Conservation (phyloP, 2,329 filamentous ascomycete species). For the Colletotrichum lentis region DNA sequence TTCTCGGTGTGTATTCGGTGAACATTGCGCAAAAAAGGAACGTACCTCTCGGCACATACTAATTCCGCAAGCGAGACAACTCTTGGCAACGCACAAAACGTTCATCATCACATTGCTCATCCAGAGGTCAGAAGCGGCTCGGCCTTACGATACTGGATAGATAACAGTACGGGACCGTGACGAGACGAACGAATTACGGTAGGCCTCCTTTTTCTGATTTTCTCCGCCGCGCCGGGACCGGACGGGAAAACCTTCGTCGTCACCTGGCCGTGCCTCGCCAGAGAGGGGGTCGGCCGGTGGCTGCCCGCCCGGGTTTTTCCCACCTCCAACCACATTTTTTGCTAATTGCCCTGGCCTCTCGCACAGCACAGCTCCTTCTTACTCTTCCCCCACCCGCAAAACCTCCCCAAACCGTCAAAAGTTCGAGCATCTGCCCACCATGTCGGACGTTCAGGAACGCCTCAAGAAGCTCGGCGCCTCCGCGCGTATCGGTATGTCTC, state of each 20-base stretch:
- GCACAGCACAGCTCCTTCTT: slow-evolving; percentile 33
- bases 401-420: slow-evolving; percentile 29
- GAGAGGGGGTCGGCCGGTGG: slow-evolving; percentile 16
- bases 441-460: slow-evolving; percentile 66
- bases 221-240: neutral
- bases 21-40: neutral
- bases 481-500: slow-evolving; percentile 72
- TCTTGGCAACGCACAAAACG: slow-evolving; percentile 40
- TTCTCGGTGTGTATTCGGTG: neutral
- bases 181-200: slow-evolving; percentile 31
- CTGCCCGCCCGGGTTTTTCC: slow-evolving; percentile 31
- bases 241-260: slow-evolving; percentile 4
- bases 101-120: slow-evolving; percentile 32
- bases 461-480: slow-evolving; percentile 66
- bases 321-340: slow-evolving; percentile 34
- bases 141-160: slow-evolving; percentile 33
- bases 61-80: slow-evolving; percentile 39
- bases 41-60: slow-evolving; percentile 36
- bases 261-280: slow-evolving; percentile 8
- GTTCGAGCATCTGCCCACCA: slow-evolving; percentile 47
- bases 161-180: slow-evolving; percentile 24
- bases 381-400: slow-evolving; percentile 44
- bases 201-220: neutral
- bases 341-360: slow-evolving; percentile 37
- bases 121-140: slow-evolving; percentile 25